Evolutionary conservation across 805 yeast species (phyloP).

Genomic region (Yamadazyma insecticola): DNA sequence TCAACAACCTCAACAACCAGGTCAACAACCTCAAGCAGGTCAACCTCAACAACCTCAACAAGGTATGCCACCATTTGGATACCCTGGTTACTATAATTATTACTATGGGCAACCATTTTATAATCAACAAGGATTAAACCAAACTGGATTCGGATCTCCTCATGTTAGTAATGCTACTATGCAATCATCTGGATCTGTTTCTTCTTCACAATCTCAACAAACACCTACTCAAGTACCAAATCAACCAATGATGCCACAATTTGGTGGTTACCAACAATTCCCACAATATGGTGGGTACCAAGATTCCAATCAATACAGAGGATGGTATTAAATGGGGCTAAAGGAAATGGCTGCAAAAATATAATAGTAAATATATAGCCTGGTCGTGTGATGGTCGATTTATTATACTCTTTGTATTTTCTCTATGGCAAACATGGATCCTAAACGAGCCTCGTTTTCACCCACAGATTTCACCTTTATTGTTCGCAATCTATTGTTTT

Average conservation of each 20-base stretch:
- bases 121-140: constrained; percentile 17
- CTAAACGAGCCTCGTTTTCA: too few species aligned
- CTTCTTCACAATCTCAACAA: constrained; percentile 10
- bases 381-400: too few species aligned
- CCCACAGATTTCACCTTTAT: too few species aligned
- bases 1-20: constrained; percentile 12
- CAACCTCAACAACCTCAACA: constrained; percentile 12
- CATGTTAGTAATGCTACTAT: constrained; percentile 7
- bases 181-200: constrained; percentile 1
- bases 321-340: constrained; percentile 33
- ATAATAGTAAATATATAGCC: too few species aligned
- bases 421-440: too few species aligned
- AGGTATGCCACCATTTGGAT: constrained; percentile 37
- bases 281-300: constrained; percentile 45
- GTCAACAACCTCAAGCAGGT: constrained; percentile 12
- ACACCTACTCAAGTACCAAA: constrained; percentile 16
- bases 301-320: constrained; percentile 39
- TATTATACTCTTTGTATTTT: too few species aligned
- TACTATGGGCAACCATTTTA: constrained; percentile 40
- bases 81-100: constrained; percentile 38
- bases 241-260: constrained; percentile 39
- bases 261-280: constrained; percentile 44
- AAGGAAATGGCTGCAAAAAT: too few species aligned
- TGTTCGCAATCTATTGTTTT: too few species aligned
- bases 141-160: constrained; percentile 10